A percentile compares a stretch with the other conserved stretches of the same genome.
phyloP scores from a whole-genome alignment of 257 asterid species.

The Fraxinus quadrangulata region DNA sequence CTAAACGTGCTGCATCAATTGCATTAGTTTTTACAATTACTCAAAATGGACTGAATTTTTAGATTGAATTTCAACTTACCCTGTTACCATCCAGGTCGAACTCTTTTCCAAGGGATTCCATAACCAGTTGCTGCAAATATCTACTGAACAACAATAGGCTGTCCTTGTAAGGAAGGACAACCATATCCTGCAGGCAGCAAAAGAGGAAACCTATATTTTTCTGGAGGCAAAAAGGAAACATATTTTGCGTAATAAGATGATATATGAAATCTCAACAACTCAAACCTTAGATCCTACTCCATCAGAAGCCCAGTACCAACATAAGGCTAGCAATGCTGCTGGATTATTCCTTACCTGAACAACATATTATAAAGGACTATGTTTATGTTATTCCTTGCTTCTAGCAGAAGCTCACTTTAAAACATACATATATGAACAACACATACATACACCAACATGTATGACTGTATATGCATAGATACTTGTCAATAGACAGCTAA shows the following conservation, averaged over 20 bases:
- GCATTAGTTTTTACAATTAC: neutral
- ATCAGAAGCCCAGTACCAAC: slow-evolving; percentile 98
- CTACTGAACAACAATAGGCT: slow-evolving; percentile 91
- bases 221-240: neutral
- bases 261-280: slow-evolving; percentile 25
- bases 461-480: neutral
- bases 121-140: slow-evolving; percentile 94
- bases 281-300: slow-evolving; percentile 94
- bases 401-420: slow-evolving; percentile 3
- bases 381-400: slow-evolving; percentile 13
- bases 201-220: neutral
- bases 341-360: slow-evolving; percentile 83
- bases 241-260: neutral
- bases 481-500: slow-evolving; percentile 7
- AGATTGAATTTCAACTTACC: slow-evolving; percentile 48
- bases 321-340: slow-evolving; percentile 88
- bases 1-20: slow-evolving; percentile 18
- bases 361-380: slow-evolving; percentile 17
- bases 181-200: slow-evolving; percentile 85
- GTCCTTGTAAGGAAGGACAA: slow-evolving; percentile 98
- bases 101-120: slow-evolving; percentile 99
- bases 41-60: neutral
- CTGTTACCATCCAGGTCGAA: slow-evolving; percentile 93
- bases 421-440: neutral
- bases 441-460: neutral